A percentile compares a stretch with the other conserved stretches of the same genome.
phyloP scores from a whole-genome alignment of 257 asterid genomes.

The Schizonepeta tenuifolia region DNA sequence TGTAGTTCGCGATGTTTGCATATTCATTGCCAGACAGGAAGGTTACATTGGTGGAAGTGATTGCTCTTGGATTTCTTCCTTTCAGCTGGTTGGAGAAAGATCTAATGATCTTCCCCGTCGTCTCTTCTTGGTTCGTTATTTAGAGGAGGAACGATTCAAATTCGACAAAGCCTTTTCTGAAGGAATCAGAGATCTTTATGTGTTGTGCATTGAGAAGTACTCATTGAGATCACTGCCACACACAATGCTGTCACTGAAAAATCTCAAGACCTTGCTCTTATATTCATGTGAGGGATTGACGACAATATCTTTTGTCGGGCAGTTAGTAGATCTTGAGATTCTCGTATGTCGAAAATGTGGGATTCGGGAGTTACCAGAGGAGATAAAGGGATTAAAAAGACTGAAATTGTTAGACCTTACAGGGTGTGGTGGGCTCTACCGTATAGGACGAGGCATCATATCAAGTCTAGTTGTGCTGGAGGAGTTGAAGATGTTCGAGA shows the following conservation, averaged over 20 bases:
- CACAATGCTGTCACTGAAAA: not conserved
- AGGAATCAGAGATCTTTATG: not conserved
- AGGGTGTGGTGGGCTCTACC: not conserved
- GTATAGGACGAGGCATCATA: not conserved
- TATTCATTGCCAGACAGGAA: not conserved
- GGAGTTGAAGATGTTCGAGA: not conserved
- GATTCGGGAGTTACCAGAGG: not conserved
- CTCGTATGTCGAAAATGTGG: not conserved
- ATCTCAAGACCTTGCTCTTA: not conserved
- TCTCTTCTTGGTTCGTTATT: not conserved
- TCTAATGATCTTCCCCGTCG: not conserved
- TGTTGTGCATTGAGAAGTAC: not conserved
- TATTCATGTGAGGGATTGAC: not conserved
- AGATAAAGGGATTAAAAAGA: not conserved
- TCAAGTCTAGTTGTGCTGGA: slow-evolving; percentile 11
- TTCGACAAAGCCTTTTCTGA: not conserved
- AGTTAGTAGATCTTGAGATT: slow-evolving; percentile 8
- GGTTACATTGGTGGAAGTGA: not conserved
- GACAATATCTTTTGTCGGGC: not conserved
- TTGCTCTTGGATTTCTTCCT: slow-evolving; percentile 30
- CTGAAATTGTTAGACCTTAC: not conserved
- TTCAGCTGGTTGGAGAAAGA: not conserved
- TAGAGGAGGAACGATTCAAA: not conserved
- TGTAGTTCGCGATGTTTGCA: slow-evolving; percentile 27
- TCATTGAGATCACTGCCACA: not conserved